Conservation (phyloP, 2,329 filamentous ascomycete species). For the Arthroderma uncinatum region DNA sequence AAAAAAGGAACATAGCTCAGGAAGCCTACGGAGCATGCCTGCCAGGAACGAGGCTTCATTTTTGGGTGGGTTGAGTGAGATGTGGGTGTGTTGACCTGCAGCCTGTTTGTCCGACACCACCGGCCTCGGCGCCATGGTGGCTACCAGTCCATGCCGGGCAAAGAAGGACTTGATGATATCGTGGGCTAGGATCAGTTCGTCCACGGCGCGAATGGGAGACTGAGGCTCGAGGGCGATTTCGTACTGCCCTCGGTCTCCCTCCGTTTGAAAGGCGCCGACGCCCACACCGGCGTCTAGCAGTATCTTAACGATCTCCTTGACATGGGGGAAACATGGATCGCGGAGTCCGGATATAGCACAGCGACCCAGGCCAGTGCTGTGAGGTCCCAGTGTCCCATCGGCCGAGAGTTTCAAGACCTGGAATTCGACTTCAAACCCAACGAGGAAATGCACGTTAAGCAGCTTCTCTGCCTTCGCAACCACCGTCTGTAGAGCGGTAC, state of each 20-base stretch:
- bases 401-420: background rate
- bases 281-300: constrained; percentile 7
- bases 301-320: background rate
- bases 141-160: constrained; percentile 12
- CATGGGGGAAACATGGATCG: constrained; percentile 3
- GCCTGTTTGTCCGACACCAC: background rate
- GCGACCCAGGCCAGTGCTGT: background rate
- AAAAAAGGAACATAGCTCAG: constrained; percentile 11
- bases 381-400: background rate
- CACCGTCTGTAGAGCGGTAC: background rate
- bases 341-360: background rate
- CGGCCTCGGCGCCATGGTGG: constrained; percentile 17
- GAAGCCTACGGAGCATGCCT: constrained; percentile 11
- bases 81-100: constrained; percentile 12
- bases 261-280: constrained; percentile 13
- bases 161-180: constrained; percentile 14
- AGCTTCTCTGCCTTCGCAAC: background rate
- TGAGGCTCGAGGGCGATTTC: constrained; percentile 14
- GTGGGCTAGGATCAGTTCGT: constrained; percentile 15
- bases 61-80: constrained; percentile 13
- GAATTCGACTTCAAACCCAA: constrained; percentile 5
- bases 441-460: background rate
- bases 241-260: constrained; percentile 14
- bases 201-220: constrained; percentile 16
- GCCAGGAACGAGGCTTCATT: constrained; percentile 12